phyloP scores from a whole-genome alignment of 2,329 filamentous ascomycete species.

The Colletotrichum eleusines region DNA sequence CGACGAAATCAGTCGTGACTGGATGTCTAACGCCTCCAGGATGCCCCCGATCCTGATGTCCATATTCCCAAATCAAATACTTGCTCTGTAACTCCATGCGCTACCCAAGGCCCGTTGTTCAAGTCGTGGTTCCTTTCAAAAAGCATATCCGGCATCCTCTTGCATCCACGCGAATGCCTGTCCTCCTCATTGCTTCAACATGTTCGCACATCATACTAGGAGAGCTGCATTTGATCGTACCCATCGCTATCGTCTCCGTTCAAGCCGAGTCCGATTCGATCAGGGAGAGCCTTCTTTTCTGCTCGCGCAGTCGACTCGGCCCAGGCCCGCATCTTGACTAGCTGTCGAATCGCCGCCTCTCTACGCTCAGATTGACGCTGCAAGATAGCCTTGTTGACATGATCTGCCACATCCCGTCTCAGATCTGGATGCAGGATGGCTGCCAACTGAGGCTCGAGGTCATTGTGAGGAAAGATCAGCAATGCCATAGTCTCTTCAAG shows the following conservation, averaged over 20 bases:
- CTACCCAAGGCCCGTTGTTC: neutral
- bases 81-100: conserved; percentile 22
- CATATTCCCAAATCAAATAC: neutral
- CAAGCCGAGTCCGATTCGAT: conserved; percentile 55
- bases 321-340: conserved; percentile 88
- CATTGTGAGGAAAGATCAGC: conserved; percentile 87
- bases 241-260: conserved; percentile 46
- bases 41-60: conserved; percentile 4
- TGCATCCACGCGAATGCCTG: neutral
- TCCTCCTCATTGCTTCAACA: neutral
- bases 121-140: neutral
- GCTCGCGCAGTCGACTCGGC: conserved; percentile 74
- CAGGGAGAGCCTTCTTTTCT: conserved; percentile 57
- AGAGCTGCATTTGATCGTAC: conserved; percentile 40
- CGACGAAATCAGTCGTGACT: conserved; percentile 17
- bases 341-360: conserved; percentile 84
- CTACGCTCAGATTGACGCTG: conserved; percentile 77
- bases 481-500: conserved; percentile 94
- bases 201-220: conserved; percentile 25
- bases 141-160: no score
- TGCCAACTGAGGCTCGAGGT: conserved; percentile 79
- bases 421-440: conserved; percentile 83
- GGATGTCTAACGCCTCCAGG: conserved; percentile 21
- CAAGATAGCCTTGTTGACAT: conserved; percentile 91
- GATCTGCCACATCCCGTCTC: conserved; percentile 84